phyloP scores from a whole-genome alignment of 1,284 basidiomycete genomes.

The Polyporus tsugae region DNA sequence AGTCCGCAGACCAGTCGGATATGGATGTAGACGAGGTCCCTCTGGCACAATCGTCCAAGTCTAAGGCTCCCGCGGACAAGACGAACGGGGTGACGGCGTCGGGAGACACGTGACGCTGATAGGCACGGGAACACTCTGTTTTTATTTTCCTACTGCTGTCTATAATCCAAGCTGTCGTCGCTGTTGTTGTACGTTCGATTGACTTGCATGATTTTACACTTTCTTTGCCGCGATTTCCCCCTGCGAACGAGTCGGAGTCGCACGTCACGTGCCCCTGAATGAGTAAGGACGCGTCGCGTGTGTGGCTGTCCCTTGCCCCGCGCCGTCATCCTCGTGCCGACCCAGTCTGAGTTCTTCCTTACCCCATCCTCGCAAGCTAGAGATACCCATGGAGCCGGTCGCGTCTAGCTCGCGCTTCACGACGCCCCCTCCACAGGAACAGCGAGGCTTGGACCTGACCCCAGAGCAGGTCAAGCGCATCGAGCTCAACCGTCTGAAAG shows the following conservation, averaged over 20 bases:
- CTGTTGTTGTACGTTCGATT: neutral
- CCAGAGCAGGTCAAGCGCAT: conserved; percentile 50
- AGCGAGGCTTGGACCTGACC: conserved; percentile 40
- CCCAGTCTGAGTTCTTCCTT: neutral
- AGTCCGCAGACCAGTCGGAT: conserved; percentile 36
- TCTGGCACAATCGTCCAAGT: conserved; percentile 25
- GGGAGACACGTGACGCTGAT: conserved; percentile 15
- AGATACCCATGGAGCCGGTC: conserved; percentile 19
- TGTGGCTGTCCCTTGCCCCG: conserved; percentile 5
- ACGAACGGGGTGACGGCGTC: conserved; percentile 24
- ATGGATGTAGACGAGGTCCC: conserved; percentile 46
- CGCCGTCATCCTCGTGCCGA: neutral
- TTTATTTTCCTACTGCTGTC: conserved; percentile 10
- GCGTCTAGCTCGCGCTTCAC: conserved; percentile 26
- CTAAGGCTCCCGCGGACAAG: conserved; percentile 24
- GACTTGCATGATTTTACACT: neutral
- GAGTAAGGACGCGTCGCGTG: conserved; percentile 20
- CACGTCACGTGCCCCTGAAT: neutral
- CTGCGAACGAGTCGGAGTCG: too few species aligned
- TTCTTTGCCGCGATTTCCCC: neutral
- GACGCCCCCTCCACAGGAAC: conserved; percentile 40
- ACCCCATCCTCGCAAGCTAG: neutral
- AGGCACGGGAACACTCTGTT: neutral
- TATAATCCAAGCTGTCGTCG: neutral
- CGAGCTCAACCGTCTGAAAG: conserved; percentile 53